Percentiles rank a stretch among this genome's conserved stretches.
Conservation (phyloP, 345 rosid genomes). For the Gossypioides kirkii region DNA sequence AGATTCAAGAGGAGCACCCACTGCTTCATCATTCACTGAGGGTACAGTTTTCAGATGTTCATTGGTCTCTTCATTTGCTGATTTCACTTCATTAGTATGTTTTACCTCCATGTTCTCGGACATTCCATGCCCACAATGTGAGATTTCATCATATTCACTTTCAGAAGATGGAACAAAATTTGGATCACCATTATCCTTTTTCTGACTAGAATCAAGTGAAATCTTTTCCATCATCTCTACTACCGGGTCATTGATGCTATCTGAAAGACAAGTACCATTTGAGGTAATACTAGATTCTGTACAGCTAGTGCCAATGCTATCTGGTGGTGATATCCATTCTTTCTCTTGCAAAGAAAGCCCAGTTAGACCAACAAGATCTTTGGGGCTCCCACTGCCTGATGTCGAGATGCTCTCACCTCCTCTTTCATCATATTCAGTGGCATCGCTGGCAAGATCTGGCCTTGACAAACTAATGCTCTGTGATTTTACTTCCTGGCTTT, state of each 20-base stretch:
- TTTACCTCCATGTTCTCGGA: slow-evolving; percentile 21
- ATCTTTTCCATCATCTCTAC: slow-evolving; percentile 31
- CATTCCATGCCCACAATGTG: slow-evolving; percentile 14
- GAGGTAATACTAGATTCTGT: slow-evolving; percentile 42
- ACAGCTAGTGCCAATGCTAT: slow-evolving; percentile 55
- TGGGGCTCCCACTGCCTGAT: slow-evolving; percentile 37
- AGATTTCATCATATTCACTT: slow-evolving; percentile 26
- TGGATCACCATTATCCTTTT: slow-evolving; percentile 15
- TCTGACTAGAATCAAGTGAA: slow-evolving; percentile 21
- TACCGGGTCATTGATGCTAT: slow-evolving; percentile 29
- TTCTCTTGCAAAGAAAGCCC: slow-evolving; percentile 48
- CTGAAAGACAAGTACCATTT: slow-evolving; percentile 36
- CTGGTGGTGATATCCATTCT: slow-evolving; percentile 86
- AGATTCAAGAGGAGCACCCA: slow-evolving; percentile 24
- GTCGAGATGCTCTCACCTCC: slow-evolving; percentile 37
- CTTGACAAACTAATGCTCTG: slow-evolving; percentile 44
- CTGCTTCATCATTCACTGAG: slow-evolving; percentile 30
- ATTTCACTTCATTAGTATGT: slow-evolving; percentile 18
- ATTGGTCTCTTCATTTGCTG: slow-evolving; percentile 23
- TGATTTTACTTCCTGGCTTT: slow-evolving; percentile 60
- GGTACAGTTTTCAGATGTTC: slow-evolving; percentile 22
- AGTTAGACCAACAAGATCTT: slow-evolving; percentile 28
- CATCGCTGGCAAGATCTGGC: slow-evolving; percentile 40
- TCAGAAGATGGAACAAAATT: slow-evolving; percentile 37
- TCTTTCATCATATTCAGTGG: slow-evolving; percentile 37